These are phyloP conservation scores for Leucosporidium scottii DNA, from an alignment of 768 basidiomycete species.

Conservation along the genomic window DNA sequence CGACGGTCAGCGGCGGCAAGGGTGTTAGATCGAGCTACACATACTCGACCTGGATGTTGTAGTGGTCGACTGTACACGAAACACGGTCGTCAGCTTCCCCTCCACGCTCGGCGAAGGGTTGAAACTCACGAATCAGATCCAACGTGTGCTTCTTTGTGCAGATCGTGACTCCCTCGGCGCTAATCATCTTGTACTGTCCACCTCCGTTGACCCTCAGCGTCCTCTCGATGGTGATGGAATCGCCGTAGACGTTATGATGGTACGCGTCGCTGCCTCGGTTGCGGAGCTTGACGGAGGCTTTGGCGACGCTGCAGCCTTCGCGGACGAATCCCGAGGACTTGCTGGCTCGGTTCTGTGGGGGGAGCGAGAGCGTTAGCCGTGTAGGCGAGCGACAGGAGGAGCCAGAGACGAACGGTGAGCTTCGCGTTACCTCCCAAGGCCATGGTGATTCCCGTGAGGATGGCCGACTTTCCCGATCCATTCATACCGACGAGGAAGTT, in stretches of 20 bases:
- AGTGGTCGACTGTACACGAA: slow-evolving; percentile 59
- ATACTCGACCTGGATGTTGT: slow-evolving; percentile 91
- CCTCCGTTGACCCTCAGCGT: slow-evolving; percentile 67
- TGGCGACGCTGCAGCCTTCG: slow-evolving; percentile 51
- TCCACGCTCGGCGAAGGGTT: too few relatives aligned
- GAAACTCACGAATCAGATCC: slow-evolving; percentile 55
- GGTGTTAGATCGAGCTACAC: background rate
- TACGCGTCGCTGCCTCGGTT: slow-evolving; percentile 89
- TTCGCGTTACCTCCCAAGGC: slow-evolving; percentile 88
- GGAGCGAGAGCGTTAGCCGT: background rate
- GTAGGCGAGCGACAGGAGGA: slow-evolving; percentile 56
- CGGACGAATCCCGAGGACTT: slow-evolving; percentile 31
- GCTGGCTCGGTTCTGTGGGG: slow-evolving; percentile 32
- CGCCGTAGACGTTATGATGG: slow-evolving; percentile 74
- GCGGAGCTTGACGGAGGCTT: slow-evolving; percentile 73
- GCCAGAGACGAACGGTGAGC: slow-evolving; percentile 84
- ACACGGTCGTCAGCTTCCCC: background rate
- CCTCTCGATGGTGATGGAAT: slow-evolving; percentile 75
- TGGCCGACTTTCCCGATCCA: slow-evolving; percentile 25
- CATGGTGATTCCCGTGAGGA: slow-evolving; percentile 78
- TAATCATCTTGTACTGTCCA: slow-evolving; percentile 74
- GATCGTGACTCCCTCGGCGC: slow-evolving; percentile 56
- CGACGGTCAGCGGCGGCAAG: slow-evolving; percentile 13
- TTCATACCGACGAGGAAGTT: slow-evolving; percentile 86
- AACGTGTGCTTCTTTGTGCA: slow-evolving; percentile 77